These are phyloP conservation scores for Apostasia ramifera DNA, from an alignment of 106 monocot genomes.

Conservation along the genomic window DNA sequence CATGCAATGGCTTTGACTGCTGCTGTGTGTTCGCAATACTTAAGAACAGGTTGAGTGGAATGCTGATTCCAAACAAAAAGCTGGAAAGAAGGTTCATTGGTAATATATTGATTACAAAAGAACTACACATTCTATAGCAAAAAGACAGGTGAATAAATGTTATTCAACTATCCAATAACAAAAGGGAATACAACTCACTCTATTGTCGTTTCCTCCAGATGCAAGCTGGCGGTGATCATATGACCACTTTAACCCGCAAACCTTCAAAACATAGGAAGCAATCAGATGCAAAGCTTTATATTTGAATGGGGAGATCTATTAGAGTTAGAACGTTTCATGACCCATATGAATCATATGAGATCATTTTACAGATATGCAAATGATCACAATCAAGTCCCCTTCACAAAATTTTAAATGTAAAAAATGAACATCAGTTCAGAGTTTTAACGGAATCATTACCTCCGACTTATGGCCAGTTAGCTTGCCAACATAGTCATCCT, in stretches of 20 bases:
- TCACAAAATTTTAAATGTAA: background rate
- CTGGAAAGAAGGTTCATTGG: slow-evolving; percentile 27
- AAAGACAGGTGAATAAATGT: background rate
- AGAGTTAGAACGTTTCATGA: background rate
- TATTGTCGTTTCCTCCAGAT: slow-evolving; percentile 97
- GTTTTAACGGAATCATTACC: slow-evolving; percentile 25
- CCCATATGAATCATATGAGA: background rate
- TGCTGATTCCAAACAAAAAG: slow-evolving; percentile 97
- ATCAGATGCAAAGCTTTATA: background rate
- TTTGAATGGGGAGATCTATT: background rate
- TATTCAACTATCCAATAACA: background rate
- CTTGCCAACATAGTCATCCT: slow-evolving; percentile 89
- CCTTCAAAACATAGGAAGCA: slow-evolving; percentile 23
- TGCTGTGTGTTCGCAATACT: slow-evolving; percentile 94
- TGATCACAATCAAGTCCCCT: no score
- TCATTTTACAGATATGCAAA: no score
- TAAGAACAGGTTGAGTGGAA: slow-evolving; percentile 73
- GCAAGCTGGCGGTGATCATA: slow-evolving; percentile 95
- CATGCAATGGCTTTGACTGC: slow-evolving; percentile 99
- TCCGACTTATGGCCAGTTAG: slow-evolving; percentile 92
- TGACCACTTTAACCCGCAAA: slow-evolving; percentile 95
- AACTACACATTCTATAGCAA: background rate
- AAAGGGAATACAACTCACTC: slow-evolving; percentile 37
- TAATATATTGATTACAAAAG: background rate
- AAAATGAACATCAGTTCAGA: background rate